Percentiles rank a stretch among this genome's conserved stretches.
phyloP scores from a whole-genome alignment of 2,329 filamentous ascomycete species.

The Cryphonectria radicalis region DNA sequence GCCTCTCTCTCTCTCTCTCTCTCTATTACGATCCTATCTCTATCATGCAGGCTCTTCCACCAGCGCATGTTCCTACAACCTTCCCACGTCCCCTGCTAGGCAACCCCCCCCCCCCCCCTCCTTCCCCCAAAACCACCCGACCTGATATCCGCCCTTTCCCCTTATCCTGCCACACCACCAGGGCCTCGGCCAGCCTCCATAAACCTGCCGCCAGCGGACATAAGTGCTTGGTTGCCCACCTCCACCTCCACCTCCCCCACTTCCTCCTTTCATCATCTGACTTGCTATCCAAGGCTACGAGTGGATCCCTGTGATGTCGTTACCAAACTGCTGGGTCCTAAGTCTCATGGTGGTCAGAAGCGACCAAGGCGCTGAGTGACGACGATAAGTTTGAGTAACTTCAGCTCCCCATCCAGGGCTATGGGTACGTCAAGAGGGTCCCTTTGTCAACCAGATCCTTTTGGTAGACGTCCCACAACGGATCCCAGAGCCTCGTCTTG shows the following conservation, averaged over 20 bases:
- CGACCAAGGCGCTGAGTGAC: not conserved
- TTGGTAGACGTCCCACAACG: not conserved
- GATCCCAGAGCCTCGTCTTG: not conserved
- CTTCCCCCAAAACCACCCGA: conserved; percentile 3
- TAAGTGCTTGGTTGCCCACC: no score
- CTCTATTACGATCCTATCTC: not conserved
- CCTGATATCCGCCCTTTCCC: conserved; percentile 1
- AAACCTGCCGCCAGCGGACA: not conserved
- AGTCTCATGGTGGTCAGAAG: not conserved
- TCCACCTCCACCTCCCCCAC: not conserved
- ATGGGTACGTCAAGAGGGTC: not conserved
- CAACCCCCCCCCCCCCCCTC: no score
- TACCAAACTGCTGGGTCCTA: conserved; percentile 14
- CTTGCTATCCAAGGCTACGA: not conserved
- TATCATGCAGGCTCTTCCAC: not conserved
- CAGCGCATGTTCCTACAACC: not conserved
- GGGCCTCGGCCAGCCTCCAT: not conserved
- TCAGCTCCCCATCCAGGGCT: not conserved
- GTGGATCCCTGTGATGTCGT: not conserved
- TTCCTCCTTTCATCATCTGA: not conserved
- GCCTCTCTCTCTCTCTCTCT: no score
- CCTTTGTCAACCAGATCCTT: not conserved
- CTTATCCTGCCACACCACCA: not conserved
- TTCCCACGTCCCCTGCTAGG: not conserved
- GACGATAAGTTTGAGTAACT: not conserved